These are phyloP conservation scores for Petunia secreta DNA, from an alignment of 257 asterid species.

Conservation along the genomic window DNA sequence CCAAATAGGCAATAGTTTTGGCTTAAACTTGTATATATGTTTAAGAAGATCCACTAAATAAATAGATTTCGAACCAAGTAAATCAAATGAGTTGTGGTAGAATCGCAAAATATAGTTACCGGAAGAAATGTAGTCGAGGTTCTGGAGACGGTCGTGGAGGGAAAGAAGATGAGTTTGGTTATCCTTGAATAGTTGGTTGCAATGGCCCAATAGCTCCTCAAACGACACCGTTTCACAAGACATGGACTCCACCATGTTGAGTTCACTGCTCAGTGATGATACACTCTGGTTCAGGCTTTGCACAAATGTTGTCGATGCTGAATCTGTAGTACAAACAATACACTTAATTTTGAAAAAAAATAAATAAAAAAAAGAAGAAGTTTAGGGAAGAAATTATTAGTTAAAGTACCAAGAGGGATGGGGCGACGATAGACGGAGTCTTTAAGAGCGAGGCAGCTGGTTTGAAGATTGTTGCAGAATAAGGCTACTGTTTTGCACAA, in stretches of 20 bases:
- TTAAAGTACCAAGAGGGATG: constrained; percentile 68
- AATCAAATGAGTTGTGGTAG: no score
- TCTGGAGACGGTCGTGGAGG: constrained; percentile 58
- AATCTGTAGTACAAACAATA: constrained; percentile 45
- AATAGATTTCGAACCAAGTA: no score
- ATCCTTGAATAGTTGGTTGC: constrained; percentile 76
- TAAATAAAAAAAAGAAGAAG: neutral
- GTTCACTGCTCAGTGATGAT: constrained; percentile 56
- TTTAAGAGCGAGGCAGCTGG: constrained; percentile 71
- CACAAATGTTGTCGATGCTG: constrained; percentile 85
- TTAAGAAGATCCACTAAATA: no score
- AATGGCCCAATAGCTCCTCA: constrained; percentile 94
- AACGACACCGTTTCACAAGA: constrained; percentile 85
- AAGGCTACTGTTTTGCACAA: constrained; percentile 62
- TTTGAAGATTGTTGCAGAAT: constrained; percentile 83
- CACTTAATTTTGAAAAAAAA: neutral
- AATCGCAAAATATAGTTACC: neutral
- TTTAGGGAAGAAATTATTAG: neutral
- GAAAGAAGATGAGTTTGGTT: constrained; percentile 57
- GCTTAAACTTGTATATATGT: no score
- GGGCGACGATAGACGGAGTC: constrained; percentile 89
- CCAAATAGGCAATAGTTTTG: no score
- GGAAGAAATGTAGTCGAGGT: constrained; percentile 25
- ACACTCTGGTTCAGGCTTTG: constrained; percentile 69
- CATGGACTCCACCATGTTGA: constrained; percentile 88